Conservation (phyloP, 78 protist genomes). For the Salpingoeca rosetta region DNA sequence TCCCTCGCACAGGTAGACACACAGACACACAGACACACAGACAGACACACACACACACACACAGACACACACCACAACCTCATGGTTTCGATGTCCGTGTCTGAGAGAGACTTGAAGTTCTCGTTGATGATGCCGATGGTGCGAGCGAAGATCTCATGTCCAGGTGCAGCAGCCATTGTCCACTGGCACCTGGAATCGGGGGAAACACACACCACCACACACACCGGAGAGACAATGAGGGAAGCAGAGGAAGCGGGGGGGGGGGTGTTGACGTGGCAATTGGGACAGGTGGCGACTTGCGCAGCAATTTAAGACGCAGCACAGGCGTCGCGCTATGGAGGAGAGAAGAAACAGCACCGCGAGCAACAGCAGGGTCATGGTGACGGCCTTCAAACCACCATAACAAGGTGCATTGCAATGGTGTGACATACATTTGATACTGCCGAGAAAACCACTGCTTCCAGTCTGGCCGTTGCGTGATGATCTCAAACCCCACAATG, state of each 20-base stretch:
- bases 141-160: background rate
- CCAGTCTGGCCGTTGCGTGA: background rate
- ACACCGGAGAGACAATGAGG: background rate
- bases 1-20: too few species aligned
- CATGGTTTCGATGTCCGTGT: background rate
- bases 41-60: too few species aligned
- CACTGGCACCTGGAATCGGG: background rate
- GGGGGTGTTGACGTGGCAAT: too few species aligned
- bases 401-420: background rate
- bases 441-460: background rate
- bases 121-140: background rate
- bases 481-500: background rate
- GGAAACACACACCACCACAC: too few species aligned
- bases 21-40: too few species aligned
- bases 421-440: background rate
- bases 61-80: too few species aligned
- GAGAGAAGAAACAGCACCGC: background rate
- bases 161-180: background rate
- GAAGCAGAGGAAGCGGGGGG: background rate
- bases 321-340: background rate
- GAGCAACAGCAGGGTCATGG: background rate
- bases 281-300: too few species aligned
- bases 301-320: too few species aligned
- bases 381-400: background rate
- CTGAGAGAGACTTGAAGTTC: background rate